Conservation (phyloP, 768 basidiomycete species). For the Cyathus striatus region DNA sequence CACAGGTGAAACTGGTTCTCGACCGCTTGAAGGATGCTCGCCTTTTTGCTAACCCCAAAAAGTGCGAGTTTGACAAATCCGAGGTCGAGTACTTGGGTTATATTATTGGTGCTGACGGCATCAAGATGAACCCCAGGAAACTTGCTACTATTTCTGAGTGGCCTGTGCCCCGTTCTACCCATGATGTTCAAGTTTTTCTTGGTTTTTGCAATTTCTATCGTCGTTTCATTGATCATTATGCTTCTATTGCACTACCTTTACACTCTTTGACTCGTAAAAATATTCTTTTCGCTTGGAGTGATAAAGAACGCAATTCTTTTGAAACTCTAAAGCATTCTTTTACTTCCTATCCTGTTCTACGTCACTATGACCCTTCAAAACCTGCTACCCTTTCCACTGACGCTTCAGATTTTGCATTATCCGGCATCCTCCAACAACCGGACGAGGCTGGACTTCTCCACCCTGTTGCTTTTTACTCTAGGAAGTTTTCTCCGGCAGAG, state of each 20-base stretch:
- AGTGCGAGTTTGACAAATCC: conserved; percentile 31
- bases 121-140: conserved; percentile 35
- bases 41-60: conserved; percentile 31
- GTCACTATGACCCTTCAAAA: conserved; percentile 20
- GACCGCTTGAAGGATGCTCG: conserved; percentile 17
- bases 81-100: conserved; percentile 37
- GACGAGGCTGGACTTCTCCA: conserved; percentile 20
- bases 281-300: conserved; percentile 7
- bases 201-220: conserved; percentile 43
- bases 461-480: conserved; percentile 34
- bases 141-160: conserved; percentile 29
- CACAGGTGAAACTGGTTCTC: conserved; percentile 25
- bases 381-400: conserved; percentile 22
- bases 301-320: conserved; percentile 13
- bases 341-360: conserved; percentile 23
- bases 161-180: conserved; percentile 16
- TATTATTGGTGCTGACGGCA: conserved; percentile 20
- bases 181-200: conserved; percentile 33
- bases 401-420: conserved; percentile 27
- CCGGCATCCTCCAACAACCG: conserved; percentile 23
- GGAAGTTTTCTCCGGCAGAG: conserved; percentile 28
- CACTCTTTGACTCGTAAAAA: conserved; percentile 13
- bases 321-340: conserved; percentile 18
- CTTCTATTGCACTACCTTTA: conserved; percentile 14
- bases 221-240: conserved; percentile 30